phyloP scores from a whole-genome alignment of 495 filamentous ascomycete genomes.

The Aspergillus coremiiformis region DNA sequence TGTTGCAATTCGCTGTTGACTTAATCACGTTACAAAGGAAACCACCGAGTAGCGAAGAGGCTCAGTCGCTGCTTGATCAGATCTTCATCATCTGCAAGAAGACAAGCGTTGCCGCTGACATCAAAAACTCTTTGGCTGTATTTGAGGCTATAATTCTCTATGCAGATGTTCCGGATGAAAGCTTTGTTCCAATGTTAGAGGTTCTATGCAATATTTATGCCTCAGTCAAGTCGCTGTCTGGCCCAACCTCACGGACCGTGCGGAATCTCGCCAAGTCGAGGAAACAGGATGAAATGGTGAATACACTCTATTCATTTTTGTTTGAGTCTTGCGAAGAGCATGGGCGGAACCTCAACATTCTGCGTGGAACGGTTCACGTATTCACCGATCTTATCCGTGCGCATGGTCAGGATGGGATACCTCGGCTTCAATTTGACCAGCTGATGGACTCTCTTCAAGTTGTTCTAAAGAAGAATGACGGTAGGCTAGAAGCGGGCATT shows the following conservation, averaged over 20 bases:
- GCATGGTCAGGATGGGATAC: slow-evolving; percentile 57
- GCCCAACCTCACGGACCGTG: slow-evolving; percentile 68
- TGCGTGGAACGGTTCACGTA: slow-evolving; percentile 62
- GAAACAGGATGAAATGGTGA: slow-evolving; percentile 62
- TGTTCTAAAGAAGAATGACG: slow-evolving; percentile 44
- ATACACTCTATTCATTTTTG: slow-evolving; percentile 56
- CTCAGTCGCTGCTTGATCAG: slow-evolving; percentile 57
- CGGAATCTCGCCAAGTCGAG: slow-evolving; percentile 73
- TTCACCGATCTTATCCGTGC: slow-evolving; percentile 51
- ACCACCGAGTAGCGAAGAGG: slow-evolving; percentile 58
- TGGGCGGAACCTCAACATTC: slow-evolving; percentile 51
- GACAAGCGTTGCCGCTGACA: slow-evolving; percentile 64
- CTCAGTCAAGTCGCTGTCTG: slow-evolving; percentile 59
- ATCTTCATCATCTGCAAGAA: slow-evolving; percentile 67
- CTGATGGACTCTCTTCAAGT: slow-evolving; percentile 52
- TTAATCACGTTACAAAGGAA: slow-evolving; percentile 80
- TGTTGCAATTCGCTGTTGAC: slow-evolving; percentile 70
- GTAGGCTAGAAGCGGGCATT: slow-evolving; percentile 49
- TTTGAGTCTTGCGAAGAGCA: slow-evolving; percentile 41
- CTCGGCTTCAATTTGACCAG: slow-evolving; percentile 42
- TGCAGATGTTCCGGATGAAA: slow-evolving; percentile 60
- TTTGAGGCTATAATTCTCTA: slow-evolving; percentile 77
- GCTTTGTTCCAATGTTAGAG: slow-evolving; percentile 63
- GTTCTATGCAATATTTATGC: slow-evolving; percentile 78
- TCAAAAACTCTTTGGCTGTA: slow-evolving; percentile 66